phyloP scores from a whole-genome alignment of 306 rosid genomes.

The Dalbergia cultrata region DNA sequence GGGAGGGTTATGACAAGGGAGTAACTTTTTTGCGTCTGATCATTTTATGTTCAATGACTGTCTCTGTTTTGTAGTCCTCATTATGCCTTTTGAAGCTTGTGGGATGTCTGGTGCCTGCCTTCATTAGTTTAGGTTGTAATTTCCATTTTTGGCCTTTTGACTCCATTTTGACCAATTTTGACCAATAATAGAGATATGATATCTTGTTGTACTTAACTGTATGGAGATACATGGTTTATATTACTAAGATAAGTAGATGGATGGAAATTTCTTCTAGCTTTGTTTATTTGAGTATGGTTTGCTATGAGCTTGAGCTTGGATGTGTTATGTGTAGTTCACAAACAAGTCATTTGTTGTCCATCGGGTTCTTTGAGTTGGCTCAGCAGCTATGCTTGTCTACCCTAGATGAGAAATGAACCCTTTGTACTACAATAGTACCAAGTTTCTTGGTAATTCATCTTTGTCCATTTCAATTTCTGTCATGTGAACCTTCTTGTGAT shows the following conservation, averaged over 20 bases:
- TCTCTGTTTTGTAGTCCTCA: neutral
- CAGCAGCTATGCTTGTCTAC: neutral
- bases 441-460: neutral
- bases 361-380: neutral
- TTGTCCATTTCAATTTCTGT: neutral
- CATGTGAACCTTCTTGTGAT: neutral
- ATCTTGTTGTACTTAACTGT: neutral
- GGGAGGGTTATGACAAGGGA: neutral
- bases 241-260: neutral
- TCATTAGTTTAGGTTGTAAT: neutral
- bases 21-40: neutral
- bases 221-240: neutral
- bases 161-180: neutral
- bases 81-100: neutral
- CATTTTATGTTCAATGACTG: neutral
- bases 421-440: neutral
- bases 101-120: neutral
- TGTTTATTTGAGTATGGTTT: neutral
- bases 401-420: neutral
- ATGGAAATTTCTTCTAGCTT: neutral
- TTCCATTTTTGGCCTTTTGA: slow-evolving; percentile 4
- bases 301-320: neutral
- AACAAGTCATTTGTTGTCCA: neutral
- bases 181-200: neutral
- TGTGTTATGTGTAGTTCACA: neutral